Evolutionary conservation across 129 eudicot species (phyloP).

Genomic region (Scalesia atractyloides): DNA sequence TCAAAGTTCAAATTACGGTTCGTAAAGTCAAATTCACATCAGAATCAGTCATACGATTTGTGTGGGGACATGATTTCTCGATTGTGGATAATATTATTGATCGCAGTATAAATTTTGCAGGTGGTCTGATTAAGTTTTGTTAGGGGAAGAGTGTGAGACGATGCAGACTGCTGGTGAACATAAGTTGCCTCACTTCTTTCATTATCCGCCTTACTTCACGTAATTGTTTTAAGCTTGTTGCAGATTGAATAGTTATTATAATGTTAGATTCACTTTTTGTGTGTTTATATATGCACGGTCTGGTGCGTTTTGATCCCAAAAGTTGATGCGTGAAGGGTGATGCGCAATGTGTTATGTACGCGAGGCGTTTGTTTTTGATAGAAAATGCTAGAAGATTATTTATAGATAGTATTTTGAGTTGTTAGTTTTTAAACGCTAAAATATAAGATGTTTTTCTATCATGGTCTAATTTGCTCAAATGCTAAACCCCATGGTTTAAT

Average conservation of each 20-base stretch:
- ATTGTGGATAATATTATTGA: background rate
- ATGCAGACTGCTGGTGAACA: slow-evolving; percentile 85
- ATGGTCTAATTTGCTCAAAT: too few species aligned
- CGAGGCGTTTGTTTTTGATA: too few species aligned
- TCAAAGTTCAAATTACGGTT: background rate
- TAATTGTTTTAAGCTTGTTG: slow-evolving; percentile 23
- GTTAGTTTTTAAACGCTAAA: too few species aligned
- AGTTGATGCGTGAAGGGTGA: too few species aligned
- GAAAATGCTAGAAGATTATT: too few species aligned
- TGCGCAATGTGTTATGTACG: too few species aligned
- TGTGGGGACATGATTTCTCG: background rate
- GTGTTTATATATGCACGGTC: background rate
- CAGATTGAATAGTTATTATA: background rate
- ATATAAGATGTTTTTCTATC: too few species aligned
- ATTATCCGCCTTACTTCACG: slow-evolving; percentile 95
- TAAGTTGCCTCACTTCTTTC: slow-evolving; percentile 84
- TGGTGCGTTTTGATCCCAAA: too few species aligned
- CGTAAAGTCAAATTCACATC: background rate
- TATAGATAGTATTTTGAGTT: too few species aligned
- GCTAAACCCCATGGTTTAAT: too few species aligned
- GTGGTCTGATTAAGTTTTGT: background rate
- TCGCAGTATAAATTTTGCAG: background rate
- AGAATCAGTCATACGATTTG: background rate
- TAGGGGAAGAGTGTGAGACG: background rate
- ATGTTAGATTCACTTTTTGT: background rate